phyloP scores from a whole-genome alignment of 441 rosid species.

The Biscutella auriculata region DNA sequence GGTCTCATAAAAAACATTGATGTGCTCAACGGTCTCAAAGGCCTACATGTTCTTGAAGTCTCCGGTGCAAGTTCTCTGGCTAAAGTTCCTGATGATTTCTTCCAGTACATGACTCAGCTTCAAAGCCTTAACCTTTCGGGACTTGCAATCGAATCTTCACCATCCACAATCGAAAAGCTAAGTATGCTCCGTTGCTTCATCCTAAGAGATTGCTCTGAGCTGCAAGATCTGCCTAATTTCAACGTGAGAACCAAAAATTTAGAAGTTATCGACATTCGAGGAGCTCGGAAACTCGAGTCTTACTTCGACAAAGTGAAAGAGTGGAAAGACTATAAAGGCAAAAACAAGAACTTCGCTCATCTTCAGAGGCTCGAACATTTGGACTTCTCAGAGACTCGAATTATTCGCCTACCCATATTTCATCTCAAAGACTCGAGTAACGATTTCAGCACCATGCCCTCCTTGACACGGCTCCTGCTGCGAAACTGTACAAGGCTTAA shows the following conservation, averaged over 20 bases:
- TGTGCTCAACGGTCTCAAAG: conserved; percentile 15
- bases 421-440: neutral
- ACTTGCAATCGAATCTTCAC: conserved; percentile 17
- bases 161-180: conserved; percentile 18
- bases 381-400: conserved; percentile 29
- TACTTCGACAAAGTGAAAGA: conserved; percentile 13
- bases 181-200: conserved; percentile 35
- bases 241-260: conserved; percentile 10
- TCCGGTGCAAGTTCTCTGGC: conserved; percentile 28
- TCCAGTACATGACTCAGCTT: conserved; percentile 22
- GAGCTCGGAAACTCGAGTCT: conserved; percentile 17
- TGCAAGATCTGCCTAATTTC: conserved; percentile 27
- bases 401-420: conserved; percentile 29
- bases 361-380: conserved; percentile 27
- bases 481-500: conserved; percentile 24
- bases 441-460: conserved; percentile 8
- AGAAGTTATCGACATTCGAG: conserved; percentile 45
- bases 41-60: conserved; percentile 37
- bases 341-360: conserved; percentile 23
- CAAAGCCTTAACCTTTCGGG: conserved; percentile 39
- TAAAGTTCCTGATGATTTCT: conserved; percentile 20
- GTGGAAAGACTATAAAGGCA: conserved; percentile 10
- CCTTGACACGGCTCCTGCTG: conserved; percentile 21
- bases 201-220: conserved; percentile 29
- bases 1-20: conserved; percentile 17